Evolutionary conservation across 1,284 basidiomycete genomes (phyloP).

Genomic region (Athelia sp.): DNA sequence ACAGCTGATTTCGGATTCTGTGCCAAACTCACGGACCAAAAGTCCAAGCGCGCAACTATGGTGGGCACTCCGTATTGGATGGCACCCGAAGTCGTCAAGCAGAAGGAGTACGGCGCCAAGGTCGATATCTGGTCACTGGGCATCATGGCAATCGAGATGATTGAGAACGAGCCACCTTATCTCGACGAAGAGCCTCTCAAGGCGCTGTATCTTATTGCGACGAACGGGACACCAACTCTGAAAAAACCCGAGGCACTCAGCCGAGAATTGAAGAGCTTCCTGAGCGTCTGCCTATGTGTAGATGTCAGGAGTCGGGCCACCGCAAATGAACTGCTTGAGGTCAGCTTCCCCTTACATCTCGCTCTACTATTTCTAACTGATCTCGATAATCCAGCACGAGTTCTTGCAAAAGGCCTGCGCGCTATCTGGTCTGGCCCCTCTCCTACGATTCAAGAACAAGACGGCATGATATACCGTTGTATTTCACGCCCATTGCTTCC

Average conservation of each 20-base stretch:
- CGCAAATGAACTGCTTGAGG: constrained; percentile 87
- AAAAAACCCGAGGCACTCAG: constrained; percentile 94
- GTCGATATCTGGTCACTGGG: constrained; percentile 99
- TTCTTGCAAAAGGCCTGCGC: constrained; percentile 88
- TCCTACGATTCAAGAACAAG: constrained; percentile 70
- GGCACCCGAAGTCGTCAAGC: constrained; percentile 99
- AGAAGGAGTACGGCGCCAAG: constrained; percentile 98
- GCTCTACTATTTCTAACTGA: constrained; percentile 5
- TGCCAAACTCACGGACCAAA: constrained; percentile 96
- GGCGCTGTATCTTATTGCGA: constrained; percentile 95
- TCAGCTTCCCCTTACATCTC: constrained; percentile 32
- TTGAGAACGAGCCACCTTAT: constrained; percentile 98
- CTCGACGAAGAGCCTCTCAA: constrained; percentile 97
- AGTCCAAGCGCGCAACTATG: constrained; percentile 98
- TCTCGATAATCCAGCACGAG: constrained; percentile 61
- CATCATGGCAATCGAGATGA: constrained; percentile 99
- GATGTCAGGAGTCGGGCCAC: constrained; percentile 95
- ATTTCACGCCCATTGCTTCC: neutral
- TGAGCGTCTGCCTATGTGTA: constrained; percentile 96
- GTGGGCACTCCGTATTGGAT: constrained; percentile 99
- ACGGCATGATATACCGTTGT: constrained; percentile 21
- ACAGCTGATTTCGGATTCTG: constrained; percentile 98
- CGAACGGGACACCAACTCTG: constrained; percentile 95
- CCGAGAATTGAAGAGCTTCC: constrained; percentile 90
- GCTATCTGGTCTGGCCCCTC: constrained; percentile 74